Base-by-base conservation (phyloP, 768 basidiomycete species). In the Naematelia aurantialba region DNA sequence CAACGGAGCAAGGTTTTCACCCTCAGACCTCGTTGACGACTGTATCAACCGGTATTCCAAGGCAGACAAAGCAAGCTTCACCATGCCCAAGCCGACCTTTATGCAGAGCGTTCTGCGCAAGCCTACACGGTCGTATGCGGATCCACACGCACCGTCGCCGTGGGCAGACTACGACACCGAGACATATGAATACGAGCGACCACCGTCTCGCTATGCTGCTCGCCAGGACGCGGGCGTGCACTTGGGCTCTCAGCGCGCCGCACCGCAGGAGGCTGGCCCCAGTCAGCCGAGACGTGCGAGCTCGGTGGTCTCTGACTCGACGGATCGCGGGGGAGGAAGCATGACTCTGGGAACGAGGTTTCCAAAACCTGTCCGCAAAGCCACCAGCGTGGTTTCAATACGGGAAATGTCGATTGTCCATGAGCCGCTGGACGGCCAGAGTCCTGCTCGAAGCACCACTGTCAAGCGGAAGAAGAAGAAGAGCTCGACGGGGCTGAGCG, bases 81-180 rank as follows among this genome's bases (percentile, higher is more conserved):
- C 13, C 58, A 73, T 73, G 72, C 72, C 72, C 11, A 69, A 67
- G 64, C 69, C 72, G 14, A 73, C 67, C 29, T 69, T 73, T 49
- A 54, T 73, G 22, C 72, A 73, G 47, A 21, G 65, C 8, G 72
- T 70, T 10, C 54, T 73, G 12, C 47, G 63, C 22, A 73, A 73
- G 51, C 72, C 72, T n/a, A 67, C 72, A 0, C 51, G 69, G 22
- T 67, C 65, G 24, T 73, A 73, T 56, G 72, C 72, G 17, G 61
- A 65, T 50, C 63, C 69, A 60, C 54, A 65, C 52, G 65, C 61
- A 29, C 47, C 65, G 11, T 64, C 68, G 8, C 71, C 68, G 50
- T 73, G 66, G 66, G 62, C 64, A 52, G 68, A 70, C 26, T 22
- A 58, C 13, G 52, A 58, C 45, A 39, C 39, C 45, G 55, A 60